Evolutionary conservation across 2,329 filamentous ascomycete genomes (phyloP).

Genomic region (Metarhizium guizhouense): DNA sequence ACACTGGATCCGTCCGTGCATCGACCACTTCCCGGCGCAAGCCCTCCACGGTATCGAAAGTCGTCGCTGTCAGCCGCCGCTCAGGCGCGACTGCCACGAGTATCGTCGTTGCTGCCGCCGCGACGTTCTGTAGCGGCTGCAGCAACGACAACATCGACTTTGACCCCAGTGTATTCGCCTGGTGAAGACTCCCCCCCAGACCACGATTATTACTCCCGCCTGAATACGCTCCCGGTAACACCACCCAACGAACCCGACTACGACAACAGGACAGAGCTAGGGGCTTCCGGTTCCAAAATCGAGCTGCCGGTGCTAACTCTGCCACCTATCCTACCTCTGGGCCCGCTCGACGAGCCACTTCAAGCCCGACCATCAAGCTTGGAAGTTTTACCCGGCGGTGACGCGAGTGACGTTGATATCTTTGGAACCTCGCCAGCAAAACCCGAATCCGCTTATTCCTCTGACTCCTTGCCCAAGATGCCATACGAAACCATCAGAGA

Average conservation of each 20-base stretch:
- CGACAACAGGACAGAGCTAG: not conserved
- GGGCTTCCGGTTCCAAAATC: not conserved
- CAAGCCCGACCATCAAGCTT: conserved; percentile 3
- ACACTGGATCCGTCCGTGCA: conserved; percentile 4
- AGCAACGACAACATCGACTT: conserved; percentile 8
- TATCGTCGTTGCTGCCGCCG: conserved; percentile 35
- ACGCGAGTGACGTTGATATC: conserved; percentile 8
- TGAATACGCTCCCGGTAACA: conserved; percentile 1
- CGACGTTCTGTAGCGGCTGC: conserved; percentile 13
- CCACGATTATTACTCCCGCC: not conserved
- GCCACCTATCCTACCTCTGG: conserved; percentile 16
- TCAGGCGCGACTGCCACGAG: conserved; percentile 28
- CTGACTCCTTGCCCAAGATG: conserved; percentile 15
- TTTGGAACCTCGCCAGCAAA: conserved; percentile 11
- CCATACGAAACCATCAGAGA: conserved; percentile 22
- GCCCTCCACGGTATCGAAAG: conserved; percentile 14
- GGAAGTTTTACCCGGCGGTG: conserved; percentile 6
- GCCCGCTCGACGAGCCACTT: conserved; percentile 12
- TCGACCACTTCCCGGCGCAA: not conserved
- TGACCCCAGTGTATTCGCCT: conserved; percentile 3
- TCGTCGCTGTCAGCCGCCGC: conserved; percentile 19
- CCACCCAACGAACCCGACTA: conserved; percentile 5
- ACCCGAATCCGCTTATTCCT: not conserved
- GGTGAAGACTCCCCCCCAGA: conserved; percentile 1
- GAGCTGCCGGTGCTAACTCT: conserved; percentile 8